Conservation (phyloP, 192 early-diverging fungal species). For the Coemansia sp. region DNA sequence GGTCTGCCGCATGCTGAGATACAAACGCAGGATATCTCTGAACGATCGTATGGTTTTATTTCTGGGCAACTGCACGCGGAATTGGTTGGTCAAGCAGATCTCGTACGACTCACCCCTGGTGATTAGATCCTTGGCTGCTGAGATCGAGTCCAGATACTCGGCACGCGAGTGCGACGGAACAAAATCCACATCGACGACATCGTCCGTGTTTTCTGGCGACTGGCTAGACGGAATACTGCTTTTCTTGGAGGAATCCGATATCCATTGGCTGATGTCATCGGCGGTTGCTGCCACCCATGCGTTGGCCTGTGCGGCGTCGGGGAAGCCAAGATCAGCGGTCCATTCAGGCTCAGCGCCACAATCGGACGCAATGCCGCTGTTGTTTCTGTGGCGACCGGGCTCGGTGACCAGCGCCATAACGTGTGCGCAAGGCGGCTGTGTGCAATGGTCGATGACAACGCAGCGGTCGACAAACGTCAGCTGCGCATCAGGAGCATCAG, state of each 20-base stretch:
- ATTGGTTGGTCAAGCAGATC: constrained; percentile 86
- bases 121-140: constrained; percentile 62
- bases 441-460: constrained; percentile 68
- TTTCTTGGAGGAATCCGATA: too few species aligned
- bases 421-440: constrained; percentile 12
- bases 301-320: neutral
- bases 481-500: constrained; percentile 66
- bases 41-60: constrained; percentile 1
- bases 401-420: constrained; percentile 22
- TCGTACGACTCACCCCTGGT: constrained; percentile 92
- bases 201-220: neutral
- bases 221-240: too few species aligned
- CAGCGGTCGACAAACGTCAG: constrained; percentile 77
- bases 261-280: neutral
- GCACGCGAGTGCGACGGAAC: constrained; percentile 16
- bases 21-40: constrained; percentile 54
- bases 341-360: too few species aligned
- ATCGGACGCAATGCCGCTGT: neutral
- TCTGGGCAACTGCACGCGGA: constrained; percentile 39
- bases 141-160: constrained; percentile 58
- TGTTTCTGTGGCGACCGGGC: neutral
- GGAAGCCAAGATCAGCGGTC: too few species aligned
- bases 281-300: constrained; percentile 15
- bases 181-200: neutral
- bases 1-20: constrained; percentile 62